phyloP scores from a whole-genome alignment of 1,284 basidiomycete species.

The Rhodotorula mucilaginosa region DNA sequence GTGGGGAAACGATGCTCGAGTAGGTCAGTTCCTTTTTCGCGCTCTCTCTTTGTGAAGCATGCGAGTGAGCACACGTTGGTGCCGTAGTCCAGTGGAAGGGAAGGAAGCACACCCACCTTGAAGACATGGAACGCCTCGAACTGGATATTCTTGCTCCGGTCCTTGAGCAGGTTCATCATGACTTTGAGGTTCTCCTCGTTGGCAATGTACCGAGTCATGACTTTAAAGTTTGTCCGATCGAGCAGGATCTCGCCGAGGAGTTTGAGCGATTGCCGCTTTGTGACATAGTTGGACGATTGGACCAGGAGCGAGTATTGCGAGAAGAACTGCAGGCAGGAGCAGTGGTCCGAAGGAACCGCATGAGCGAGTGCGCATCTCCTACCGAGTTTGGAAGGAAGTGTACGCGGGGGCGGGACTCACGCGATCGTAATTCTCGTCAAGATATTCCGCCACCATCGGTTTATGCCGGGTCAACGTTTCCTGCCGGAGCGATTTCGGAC shows the following conservation, averaged over 20 bases:
- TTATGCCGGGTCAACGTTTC: conserved; percentile 95
- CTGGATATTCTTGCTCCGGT: conserved; percentile 98
- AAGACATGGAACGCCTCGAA: conserved; percentile 99
- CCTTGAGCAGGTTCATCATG: conserved; percentile 98
- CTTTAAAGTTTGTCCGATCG: conserved; percentile 93
- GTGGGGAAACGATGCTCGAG: no score
- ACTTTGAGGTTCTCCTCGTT: conserved; percentile 85
- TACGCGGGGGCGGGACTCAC: conserved; percentile 54
- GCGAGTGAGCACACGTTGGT: no score
- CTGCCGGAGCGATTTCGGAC: conserved; percentile 42
- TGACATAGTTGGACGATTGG: conserved; percentile 93
- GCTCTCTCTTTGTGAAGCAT: no score
- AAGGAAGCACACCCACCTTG: conserved; percentile 64
- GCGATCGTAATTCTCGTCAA: conserved; percentile 93
- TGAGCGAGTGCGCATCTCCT: background rate
- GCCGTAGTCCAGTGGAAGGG: no score
- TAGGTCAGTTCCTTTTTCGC: no score
- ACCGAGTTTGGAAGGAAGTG: background rate
- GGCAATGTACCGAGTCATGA: conserved; percentile 98
- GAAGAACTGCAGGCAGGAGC: conserved; percentile 69
- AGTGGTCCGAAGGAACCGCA: background rate
- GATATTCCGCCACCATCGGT: conserved; percentile 90
- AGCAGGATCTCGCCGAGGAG: conserved; percentile 95
- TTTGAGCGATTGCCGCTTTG: conserved; percentile 98
- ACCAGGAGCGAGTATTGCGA: conserved; percentile 88